Base-by-base conservation (phyloP, 768 basidiomycete species). In the Suillus ampliporus region DNA sequence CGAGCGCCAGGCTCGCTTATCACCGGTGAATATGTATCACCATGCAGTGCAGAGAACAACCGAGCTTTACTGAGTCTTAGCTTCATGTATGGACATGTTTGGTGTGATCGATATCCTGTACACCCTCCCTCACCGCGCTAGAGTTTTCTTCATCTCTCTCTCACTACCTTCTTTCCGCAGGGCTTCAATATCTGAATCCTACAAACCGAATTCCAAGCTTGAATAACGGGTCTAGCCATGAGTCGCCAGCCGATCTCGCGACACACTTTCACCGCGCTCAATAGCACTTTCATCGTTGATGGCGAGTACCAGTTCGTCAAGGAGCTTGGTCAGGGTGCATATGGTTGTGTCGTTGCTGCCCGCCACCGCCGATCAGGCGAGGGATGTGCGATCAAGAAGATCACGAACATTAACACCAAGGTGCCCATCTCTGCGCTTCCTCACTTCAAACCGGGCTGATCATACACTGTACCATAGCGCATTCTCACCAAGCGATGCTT, bases 401-500 rank as follows among this genome's bases (percentile, higher is more conserved):
- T 95, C 73, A 92, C 93, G 62, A 94, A 94, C 72, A 95, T 95
- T 76, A 93, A 94, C 74, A 93, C 91, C 58, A 94, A 94, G 85
- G 91, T 86, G 61, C 57, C 80, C 64, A 11, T 52, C 47, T 57
- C 28, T 63, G n/a, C n/a, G 26, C 7, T 37, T 46, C 47, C 37
- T 40, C 3, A 19, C 9, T 1, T 53, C 57, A 23, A 52, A 38
- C n/a, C 67, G 59, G 71, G 54, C 64, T 64, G 62, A 62, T 41
- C 19, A 60, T 8, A 10, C 31, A 41, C 60, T 38, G 43, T 61
- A 62, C 14, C 52, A 19, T 62, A 96, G 92, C 87, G 92, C 71
- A 99, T 99, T 75, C 80, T 99, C 69, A 98, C 97, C 56, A 99
- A 99, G 78, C 84, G 97, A 76, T 99, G 97, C 74, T 77, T 99